Conservation (phyloP, 2,329 filamentous ascomycete species). For the Shiraia bambusicola region DNA sequence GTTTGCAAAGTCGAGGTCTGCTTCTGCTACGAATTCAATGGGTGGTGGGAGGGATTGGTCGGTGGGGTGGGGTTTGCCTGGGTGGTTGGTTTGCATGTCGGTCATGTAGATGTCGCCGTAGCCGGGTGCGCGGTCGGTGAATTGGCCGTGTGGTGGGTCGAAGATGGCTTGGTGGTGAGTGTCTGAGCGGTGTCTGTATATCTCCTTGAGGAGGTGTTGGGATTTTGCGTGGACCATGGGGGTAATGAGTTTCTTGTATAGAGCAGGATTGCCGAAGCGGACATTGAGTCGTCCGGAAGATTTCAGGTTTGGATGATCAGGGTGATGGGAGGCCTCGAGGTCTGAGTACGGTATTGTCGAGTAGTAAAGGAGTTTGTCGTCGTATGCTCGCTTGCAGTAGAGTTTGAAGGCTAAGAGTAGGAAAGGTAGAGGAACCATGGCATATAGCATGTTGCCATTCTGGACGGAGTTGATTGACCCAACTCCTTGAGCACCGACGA, state of each 20-base stretch:
- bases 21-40: constrained; percentile 86
- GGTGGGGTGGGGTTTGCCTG: constrained; percentile 50
- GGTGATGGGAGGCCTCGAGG: constrained; percentile 52
- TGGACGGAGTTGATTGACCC: constrained; percentile 44
- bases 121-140: constrained; percentile 49
- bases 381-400: constrained; percentile 75
- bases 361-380: constrained; percentile 78
- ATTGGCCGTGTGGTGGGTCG: constrained; percentile 24
- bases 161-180: constrained; percentile 46
- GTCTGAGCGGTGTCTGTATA: constrained; percentile 81
- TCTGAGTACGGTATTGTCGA: constrained; percentile 58
- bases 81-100: constrained; percentile 65
- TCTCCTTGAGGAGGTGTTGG: constrained; percentile 75
- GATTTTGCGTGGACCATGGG: constrained; percentile 94
- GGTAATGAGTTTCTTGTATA: constrained; percentile 64
- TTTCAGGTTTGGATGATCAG: constrained; percentile 32
- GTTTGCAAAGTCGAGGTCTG: constrained; percentile 82
- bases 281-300: constrained; percentile 65
- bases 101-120: constrained; percentile 81
- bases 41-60: constrained; percentile 54
- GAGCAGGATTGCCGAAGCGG: constrained; percentile 84
- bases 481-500: constrained; percentile 68
- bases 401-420: constrained; percentile 80
- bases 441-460: constrained; percentile 60
- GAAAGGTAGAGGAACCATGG: constrained; percentile 73